These are phyloP conservation scores for Oxytropis ochrocephala DNA, from an alignment of 306 rosid genomes.

Conservation along the genomic window DNA sequence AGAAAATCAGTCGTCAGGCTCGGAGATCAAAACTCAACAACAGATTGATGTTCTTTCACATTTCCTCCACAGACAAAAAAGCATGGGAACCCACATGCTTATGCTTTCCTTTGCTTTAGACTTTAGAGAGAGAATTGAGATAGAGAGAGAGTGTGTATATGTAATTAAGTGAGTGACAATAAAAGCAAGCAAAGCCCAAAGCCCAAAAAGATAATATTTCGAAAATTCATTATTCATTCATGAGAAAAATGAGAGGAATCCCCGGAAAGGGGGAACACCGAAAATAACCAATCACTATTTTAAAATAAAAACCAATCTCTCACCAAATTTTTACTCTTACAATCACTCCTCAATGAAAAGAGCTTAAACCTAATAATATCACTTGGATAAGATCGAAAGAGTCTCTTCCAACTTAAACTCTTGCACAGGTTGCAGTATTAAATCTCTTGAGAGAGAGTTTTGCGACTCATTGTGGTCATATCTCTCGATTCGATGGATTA, in stretches of 20 bases:
- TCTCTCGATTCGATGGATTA: too few relatives aligned
- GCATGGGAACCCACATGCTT: conserved; percentile 66
- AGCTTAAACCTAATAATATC: too few relatives aligned
- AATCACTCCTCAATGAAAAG: conserved; percentile 2
- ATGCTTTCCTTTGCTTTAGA: too few relatives aligned
- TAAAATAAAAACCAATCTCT: background rate
- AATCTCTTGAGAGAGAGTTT: too few relatives aligned
- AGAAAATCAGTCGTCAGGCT: conserved; percentile 32
- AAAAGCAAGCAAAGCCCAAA: conserved; percentile 57
- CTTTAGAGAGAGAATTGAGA: conserved; percentile 24
- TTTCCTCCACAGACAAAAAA: conserved; percentile 52
- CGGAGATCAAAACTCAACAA: conserved; percentile 45
- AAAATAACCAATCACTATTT: conserved; percentile 39
- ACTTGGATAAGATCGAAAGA: too few relatives aligned
- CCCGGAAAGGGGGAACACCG: conserved; percentile 34
- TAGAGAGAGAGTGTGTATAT: background rate
- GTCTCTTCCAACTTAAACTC: too few relatives aligned
- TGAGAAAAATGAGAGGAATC: conserved; percentile 42
- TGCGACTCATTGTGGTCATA: too few relatives aligned
- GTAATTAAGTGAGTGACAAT: background rate
- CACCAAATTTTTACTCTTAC: background rate
- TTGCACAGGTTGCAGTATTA: too few relatives aligned
- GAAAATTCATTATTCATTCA: conserved; percentile 25
- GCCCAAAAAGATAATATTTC: conserved; percentile 54
- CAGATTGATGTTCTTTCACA: conserved; percentile 39